Evolutionary conservation across 2,329 filamentous ascomycete species (phyloP), one percentile per base, ranked within the genome.

Genomic region (Aspergillus pseudoviridinutans): DNA sequence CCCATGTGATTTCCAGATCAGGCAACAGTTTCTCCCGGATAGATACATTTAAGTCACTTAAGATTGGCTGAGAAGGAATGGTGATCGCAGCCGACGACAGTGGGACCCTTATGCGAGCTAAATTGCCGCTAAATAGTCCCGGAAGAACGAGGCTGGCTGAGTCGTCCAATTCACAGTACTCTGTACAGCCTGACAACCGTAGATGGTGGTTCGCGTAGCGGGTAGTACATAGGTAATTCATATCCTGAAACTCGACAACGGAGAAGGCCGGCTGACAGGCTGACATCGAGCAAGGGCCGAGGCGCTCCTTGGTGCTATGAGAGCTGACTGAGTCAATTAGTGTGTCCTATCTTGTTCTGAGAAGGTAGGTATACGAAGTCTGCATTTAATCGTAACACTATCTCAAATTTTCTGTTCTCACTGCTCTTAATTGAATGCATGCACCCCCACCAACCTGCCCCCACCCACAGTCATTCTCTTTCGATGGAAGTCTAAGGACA

Each of bases 231-330:
- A 35, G 24, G 28, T 29, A 29, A 7, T 38, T 38, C 14, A 38
- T 38, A 38, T 38, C 4, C 14, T 38, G 4, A n/a, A 38, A 17
- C 32, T 17, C 14, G 32, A 38, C 14, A 50, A 32, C 28, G 44
- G 47, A 28, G 51, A 54, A 51, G 54, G 54, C 54, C 46, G 54
- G 54, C 54, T 55, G 53, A 55, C 53, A 35, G 53, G 35, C 49
- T 29, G 54, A 42, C 22, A 51, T 17, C 14, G 14, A 35, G 32
- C 32, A 35, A 17, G 32, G 32, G 32, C 53, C 51, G 51, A 51
- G 10, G 25, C 53, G 49, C 53, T 55, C 44, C 46, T 35, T 47
- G 27, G n/a, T 44, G 7, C 41, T 44, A 44, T 12, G 41, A 44
- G 12, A 12, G 41, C 14, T 20, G n/a, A 44, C 41, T 22, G 41